Evolutionary conservation across 106 monocot species (phyloP).

Genomic region (Amphibolis antarctica): DNA sequence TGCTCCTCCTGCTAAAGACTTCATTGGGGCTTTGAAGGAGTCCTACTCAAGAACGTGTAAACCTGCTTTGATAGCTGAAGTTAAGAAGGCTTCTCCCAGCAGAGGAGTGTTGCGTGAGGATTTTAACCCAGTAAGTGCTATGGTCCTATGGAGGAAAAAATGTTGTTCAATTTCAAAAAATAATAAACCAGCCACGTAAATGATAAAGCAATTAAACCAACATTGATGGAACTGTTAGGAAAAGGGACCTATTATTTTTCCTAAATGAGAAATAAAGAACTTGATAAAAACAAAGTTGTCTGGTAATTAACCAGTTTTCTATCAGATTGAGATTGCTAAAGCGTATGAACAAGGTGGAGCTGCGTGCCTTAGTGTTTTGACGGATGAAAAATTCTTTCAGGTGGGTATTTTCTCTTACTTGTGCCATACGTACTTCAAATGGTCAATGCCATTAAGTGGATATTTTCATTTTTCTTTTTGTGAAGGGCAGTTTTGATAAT

Average conservation of each 20-base stretch:
- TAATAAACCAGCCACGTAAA: too few species aligned
- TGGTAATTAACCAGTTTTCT: neutral
- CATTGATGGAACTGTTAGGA: too few species aligned
- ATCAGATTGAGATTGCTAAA: constrained; percentile 69
- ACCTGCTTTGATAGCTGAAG: constrained; percentile 98
- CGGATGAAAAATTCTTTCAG: constrained; percentile 97
- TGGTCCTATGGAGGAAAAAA: too few species aligned
- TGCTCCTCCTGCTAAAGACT: constrained; percentile 87
- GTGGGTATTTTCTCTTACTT: constrained; percentile 18
- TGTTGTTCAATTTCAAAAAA: too few species aligned
- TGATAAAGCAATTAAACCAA: too few species aligned
- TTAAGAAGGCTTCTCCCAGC: constrained; percentile 98
- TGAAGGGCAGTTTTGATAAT: constrained; percentile 86
- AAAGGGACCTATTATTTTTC: neutral
- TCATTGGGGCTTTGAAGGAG: constrained; percentile 56
- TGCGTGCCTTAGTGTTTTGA: constrained; percentile 90
- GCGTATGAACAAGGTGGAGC: constrained; percentile 87
- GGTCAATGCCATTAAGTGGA: neutral
- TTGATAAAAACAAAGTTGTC: too few species aligned
- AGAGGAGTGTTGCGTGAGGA: constrained; percentile 73
- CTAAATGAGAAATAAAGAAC: neutral
- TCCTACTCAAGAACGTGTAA: constrained; percentile 39
- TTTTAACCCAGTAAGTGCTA: constrained; percentile 93
- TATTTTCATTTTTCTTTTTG: constrained; percentile 1
- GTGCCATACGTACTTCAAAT: neutral